Evolutionary conservation across 108 stramenopile genomes (phyloP), one percentile per base, ranked within the genome.

Genomic region (Parietichytrium sp.): DNA sequence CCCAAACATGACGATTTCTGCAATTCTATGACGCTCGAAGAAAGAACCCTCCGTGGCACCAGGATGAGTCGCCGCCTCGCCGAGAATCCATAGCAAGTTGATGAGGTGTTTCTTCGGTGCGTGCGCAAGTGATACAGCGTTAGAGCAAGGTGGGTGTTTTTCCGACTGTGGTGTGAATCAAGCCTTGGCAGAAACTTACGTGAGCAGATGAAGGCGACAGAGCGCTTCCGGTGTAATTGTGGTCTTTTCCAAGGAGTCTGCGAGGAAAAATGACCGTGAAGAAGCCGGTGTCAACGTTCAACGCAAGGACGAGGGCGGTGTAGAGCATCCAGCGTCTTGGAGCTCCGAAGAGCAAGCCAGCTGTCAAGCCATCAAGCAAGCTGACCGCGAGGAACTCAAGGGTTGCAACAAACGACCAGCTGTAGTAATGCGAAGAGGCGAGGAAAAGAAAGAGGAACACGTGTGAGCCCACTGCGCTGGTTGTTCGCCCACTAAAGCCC

Each of bases 81-180:
- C 61, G 42, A 72, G 61, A 20, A 72, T 7, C 61, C 61, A 72
- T 8, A 72, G 6, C 33, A 72, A 2, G 61, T 72, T 72, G 42
- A 72, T 25, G 42, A 42, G 38, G 42, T 72, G 61, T 25, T 72
- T 72, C 23, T 72, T 33, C 33, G 61, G 38, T 42, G 61, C n/a
- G n/a, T n/a, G n/a, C n/a, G n/a, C n/a, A n/a, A n/a, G n/a, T n/a
- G n/a, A n/a, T n/a, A n/a, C n/a, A n/a, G n/a, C n/a, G n/a, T n/a
- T n/a, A n/a, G n/a, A n/a, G n/a, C n/a, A n/a, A n/a, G n/a, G n/a
- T n/a, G n/a, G n/a, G n/a, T n/a, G n/a, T n/a, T n/a, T n/a, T n/a
- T n/a, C n/a, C n/a, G n/a, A n/a, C n/a, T n/a, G n/a, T n/a, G n/a
- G n/a, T n/a, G n/a, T n/a, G n/a, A n/a, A n/a, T n/a, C n/a, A n/a